These are phyloP conservation scores for Phialemoniopsis sp. DNA, from an alignment of 2,329 filamentous ascomycete species.

Conservation along the genomic window DNA sequence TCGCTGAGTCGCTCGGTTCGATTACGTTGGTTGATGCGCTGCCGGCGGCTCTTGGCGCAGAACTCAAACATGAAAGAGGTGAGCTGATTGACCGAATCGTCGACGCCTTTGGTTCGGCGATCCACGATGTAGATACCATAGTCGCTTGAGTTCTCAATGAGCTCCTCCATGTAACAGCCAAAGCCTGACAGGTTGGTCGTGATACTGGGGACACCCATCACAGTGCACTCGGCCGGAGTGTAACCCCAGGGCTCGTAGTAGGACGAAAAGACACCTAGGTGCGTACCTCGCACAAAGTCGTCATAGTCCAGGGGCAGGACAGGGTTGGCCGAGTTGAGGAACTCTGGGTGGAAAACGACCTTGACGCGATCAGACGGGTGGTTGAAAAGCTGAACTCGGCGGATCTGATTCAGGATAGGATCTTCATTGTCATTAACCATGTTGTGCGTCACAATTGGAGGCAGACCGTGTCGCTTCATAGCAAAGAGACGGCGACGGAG, in stretches of 20 bases:
- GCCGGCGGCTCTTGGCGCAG: constrained; percentile 84
- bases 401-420: constrained; percentile 91
- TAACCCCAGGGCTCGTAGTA: constrained; percentile 99
- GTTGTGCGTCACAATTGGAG: constrained; percentile 97
- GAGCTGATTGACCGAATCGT: constrained; percentile 95
- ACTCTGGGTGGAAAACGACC: constrained; percentile 96
- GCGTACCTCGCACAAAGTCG: constrained; percentile 95
- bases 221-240: constrained; percentile 95
- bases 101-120: constrained; percentile 88
- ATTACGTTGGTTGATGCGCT: constrained; percentile 98
- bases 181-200: constrained; percentile 98
- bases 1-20: constrained; percentile 93
- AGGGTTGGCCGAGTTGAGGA: constrained; percentile 91
- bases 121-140: constrained; percentile 99
- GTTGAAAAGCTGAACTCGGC: constrained; percentile 95
- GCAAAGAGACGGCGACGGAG: constrained; percentile 88
- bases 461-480: constrained; percentile 88
- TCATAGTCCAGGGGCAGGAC: constrained; percentile 96
- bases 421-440: constrained; percentile 94
- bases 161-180: constrained; percentile 98
- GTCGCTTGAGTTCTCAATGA: constrained; percentile 96
- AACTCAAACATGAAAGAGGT: constrained; percentile 93
- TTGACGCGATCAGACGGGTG: constrained; percentile 93
- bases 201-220: constrained; percentile 98
- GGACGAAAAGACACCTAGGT: constrained; percentile 91